phyloP scores from a whole-genome alignment of 805 yeast species.

The Brettanomyces sp. region DNA sequence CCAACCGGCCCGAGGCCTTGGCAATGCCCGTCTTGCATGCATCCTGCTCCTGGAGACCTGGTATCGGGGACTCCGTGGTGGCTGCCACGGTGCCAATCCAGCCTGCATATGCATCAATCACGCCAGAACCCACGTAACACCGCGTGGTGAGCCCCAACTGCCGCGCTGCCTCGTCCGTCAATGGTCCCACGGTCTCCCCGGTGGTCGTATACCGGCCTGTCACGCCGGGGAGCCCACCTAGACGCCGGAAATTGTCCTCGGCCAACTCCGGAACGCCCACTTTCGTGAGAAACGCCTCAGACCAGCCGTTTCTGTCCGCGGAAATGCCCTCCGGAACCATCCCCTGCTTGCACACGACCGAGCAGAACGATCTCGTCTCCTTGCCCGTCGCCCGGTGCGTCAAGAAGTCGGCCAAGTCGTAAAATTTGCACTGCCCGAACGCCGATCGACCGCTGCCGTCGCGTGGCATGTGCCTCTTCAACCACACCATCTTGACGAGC shows the following conservation, averaged over 20 bases:
- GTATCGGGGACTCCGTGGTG: slow-evolving; percentile 51
- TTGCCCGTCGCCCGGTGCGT: slow-evolving; percentile 86
- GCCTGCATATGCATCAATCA: slow-evolving; percentile 97
- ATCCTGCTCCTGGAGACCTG: slow-evolving; percentile 41
- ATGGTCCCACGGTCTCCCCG: slow-evolving; percentile 79
- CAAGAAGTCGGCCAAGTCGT: slow-evolving; percentile 85
- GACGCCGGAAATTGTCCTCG: slow-evolving; percentile 62
- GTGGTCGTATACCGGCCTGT: slow-evolving; percentile 75
- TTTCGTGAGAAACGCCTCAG: slow-evolving; percentile 57
- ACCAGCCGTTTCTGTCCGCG: slow-evolving; percentile 91
- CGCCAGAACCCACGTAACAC: slow-evolving; percentile 89
- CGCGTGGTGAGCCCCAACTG: slow-evolving; percentile 74
- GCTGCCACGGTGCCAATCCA: slow-evolving; percentile 99
- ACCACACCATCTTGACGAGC: slow-evolving; percentile 94
- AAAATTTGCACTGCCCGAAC: slow-evolving; percentile 63
- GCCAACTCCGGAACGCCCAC: slow-evolving; percentile 71
- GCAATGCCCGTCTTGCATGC: slow-evolving; percentile 37
- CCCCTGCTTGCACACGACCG: slow-evolving; percentile 94
- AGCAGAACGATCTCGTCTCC: slow-evolving; percentile 81
- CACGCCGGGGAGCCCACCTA: slow-evolving; percentile 76
- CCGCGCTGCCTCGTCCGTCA: slow-evolving; percentile 58
- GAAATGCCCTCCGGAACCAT: slow-evolving; percentile 82
- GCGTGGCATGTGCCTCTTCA: slow-evolving; percentile 71
- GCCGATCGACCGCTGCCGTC: slow-evolving; percentile 26
- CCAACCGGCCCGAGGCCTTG: slow-evolving; percentile 73